phyloP scores from a whole-genome alignment of 345 rosid genomes.

The Eucalyptus caleyi region DNA sequence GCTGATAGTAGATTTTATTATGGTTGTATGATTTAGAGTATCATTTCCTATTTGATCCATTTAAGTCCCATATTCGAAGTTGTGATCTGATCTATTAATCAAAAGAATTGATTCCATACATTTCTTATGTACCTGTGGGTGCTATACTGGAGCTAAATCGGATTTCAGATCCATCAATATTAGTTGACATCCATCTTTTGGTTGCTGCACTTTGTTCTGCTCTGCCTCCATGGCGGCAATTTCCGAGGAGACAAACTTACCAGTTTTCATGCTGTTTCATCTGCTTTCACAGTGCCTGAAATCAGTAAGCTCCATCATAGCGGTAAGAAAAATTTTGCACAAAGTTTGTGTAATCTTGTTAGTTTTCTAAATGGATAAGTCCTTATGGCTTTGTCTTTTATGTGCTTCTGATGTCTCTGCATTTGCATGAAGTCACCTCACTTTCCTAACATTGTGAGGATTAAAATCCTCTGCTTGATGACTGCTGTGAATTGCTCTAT shows the following conservation, averaged over 20 bases:
- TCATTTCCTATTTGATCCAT: background rate
- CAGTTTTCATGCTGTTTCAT: background rate
- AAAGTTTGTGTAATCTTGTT: background rate
- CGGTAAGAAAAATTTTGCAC: background rate
- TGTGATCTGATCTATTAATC: rapidly evolving
- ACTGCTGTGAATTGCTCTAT: background rate
- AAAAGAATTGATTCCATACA: rapidly evolving
- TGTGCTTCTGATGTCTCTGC: background rate
- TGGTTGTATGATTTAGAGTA: background rate
- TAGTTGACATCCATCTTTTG: background rate
- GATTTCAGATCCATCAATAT: background rate
- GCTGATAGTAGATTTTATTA: background rate
- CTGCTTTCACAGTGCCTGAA: background rate
- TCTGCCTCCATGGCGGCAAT: rapidly evolving
- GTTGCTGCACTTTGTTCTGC: background rate
- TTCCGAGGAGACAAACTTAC: background rate
- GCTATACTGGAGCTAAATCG: background rate
- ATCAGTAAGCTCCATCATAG: background rate
- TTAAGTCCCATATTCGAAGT: background rate
- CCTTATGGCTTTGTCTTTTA: background rate
- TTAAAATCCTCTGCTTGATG: background rate
- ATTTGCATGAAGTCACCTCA: background rate
- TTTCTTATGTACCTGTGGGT: background rate
- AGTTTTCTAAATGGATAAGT: background rate
- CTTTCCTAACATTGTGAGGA: background rate